A percentile compares a stretch with the other conserved stretches of the same genome.
These are phyloP conservation scores for Termitomyces sp. DNA, from an alignment of 768 basidiomycete species.

Conservation along the genomic window DNA sequence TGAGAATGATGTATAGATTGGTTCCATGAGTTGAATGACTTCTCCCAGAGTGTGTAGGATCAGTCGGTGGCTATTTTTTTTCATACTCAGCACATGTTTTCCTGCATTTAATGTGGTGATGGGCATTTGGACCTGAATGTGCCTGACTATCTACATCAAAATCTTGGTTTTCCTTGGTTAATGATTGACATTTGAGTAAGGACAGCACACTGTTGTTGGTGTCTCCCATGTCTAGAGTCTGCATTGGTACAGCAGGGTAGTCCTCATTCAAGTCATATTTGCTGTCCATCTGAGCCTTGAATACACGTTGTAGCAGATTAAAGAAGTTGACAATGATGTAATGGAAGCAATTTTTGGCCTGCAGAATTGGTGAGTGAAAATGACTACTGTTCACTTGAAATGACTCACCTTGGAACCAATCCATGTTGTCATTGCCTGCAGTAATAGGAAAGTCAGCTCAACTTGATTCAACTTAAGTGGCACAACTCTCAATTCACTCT, in stretches of 20 bases:
- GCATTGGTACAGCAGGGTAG: too few relatives aligned
- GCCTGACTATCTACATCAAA: background rate
- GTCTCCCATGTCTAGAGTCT: background rate
- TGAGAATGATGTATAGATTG: background rate
- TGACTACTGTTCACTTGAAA: background rate
- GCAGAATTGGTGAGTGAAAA: too few relatives aligned
- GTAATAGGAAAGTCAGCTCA: too few relatives aligned
- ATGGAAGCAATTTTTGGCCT: too few relatives aligned
- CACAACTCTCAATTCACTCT: too few relatives aligned
- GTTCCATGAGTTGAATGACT: background rate
- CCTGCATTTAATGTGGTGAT: background rate
- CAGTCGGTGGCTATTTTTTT: background rate
- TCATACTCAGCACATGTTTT: background rate
- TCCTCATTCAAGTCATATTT: background rate
- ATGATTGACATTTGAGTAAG: background rate
- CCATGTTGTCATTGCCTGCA: too few relatives aligned
- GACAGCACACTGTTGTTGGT: too few relatives aligned
- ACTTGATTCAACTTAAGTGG: too few relatives aligned
- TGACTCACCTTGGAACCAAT: background rate
- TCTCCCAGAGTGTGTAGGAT: background rate
- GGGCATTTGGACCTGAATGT: background rate
- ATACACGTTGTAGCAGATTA: background rate
- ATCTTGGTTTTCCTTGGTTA: background rate
- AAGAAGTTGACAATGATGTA: background rate
- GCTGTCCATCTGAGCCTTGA: background rate